These are phyloP conservation scores for Pichia occidentalis DNA, from an alignment of 805 yeast genomes.

Conservation along the genomic window DNA sequence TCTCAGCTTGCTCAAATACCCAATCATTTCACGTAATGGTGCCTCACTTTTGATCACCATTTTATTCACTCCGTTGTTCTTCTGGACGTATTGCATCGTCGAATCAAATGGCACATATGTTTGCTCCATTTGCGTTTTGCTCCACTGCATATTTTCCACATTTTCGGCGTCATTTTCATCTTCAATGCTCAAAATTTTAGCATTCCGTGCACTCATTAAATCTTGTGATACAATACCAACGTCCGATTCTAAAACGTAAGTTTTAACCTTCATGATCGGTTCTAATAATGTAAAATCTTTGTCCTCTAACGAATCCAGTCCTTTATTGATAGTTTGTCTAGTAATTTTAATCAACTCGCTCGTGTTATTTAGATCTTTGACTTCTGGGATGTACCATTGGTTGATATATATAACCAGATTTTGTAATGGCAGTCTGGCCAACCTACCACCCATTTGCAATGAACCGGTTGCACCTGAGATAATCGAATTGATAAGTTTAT, in stretches of 20 bases:
- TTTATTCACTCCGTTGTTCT: conserved; percentile 27
- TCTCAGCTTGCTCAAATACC: conserved; percentile 71
- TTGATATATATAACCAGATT: conserved; percentile 51
- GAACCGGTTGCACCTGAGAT: conserved; percentile 55
- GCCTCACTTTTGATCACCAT: conserved; percentile 70
- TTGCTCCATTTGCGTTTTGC: conserved; percentile 48
- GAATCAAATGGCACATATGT: conserved; percentile 74
- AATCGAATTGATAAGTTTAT: conserved; percentile 46
- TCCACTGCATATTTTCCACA: conserved; percentile 37
- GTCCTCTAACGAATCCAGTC: conserved; percentile 27
- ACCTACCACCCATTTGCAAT: conserved; percentile 61
- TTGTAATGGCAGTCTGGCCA: conserved; percentile 51
- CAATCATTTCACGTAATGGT: conserved; percentile 86
- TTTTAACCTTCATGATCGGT: conserved; percentile 76
- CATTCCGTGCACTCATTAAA: conserved; percentile 70
- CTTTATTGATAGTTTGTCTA: conserved; percentile 38
- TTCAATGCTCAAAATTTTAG: conserved; percentile 63
- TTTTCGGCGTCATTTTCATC: conserved; percentile 39
- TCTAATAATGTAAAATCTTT: conserved; percentile 56
- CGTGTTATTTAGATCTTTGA: conserved; percentile 35
- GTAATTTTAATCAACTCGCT: conserved; percentile 39
- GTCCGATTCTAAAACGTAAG: conserved; percentile 61
- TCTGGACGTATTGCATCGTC: conserved; percentile 38
- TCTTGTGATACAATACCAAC: conserved; percentile 84
- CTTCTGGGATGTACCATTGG: conserved; percentile 43